phyloP scores from a whole-genome alignment of 306 rosid species.

The Lithocarpus polystachyus region DNA sequence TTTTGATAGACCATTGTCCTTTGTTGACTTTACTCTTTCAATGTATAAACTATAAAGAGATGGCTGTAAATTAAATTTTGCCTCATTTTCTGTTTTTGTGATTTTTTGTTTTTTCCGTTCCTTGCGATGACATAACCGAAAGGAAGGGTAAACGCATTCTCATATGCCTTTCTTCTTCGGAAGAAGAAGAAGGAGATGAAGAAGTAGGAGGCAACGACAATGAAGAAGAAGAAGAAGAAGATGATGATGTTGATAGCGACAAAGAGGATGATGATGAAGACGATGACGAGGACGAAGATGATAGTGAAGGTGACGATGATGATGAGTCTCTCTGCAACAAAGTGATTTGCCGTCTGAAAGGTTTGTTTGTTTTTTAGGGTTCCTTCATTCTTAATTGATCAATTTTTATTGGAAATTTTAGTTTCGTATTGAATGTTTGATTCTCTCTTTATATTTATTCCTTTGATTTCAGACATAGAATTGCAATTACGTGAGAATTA shows the following conservation, averaged over 20 bases:
- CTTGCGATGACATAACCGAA: conserved; percentile 25
- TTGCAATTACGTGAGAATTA: background rate
- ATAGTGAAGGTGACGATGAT: conserved; percentile 18
- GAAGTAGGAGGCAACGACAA: background rate
- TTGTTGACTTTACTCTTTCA: background rate
- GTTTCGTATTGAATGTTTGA: background rate
- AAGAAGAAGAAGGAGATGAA: conserved; percentile 11
- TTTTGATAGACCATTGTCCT: background rate
- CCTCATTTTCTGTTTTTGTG: background rate
- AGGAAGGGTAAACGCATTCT: conserved; percentile 25
- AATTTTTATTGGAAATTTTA: background rate
- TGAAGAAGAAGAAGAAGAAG: background rate
- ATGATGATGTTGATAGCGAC: background rate
- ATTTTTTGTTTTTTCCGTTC: too few relatives aligned
- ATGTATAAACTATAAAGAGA: background rate
- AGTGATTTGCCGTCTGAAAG: conserved; percentile 45
- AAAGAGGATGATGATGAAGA: background rate
- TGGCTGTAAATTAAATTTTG: background rate
- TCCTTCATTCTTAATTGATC: background rate
- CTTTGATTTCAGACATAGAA: background rate
- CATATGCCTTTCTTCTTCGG: conserved; percentile 40
- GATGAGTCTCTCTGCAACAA: conserved; percentile 44
- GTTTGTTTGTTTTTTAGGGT: conserved; percentile 26
- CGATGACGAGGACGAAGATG: conserved; percentile 1
- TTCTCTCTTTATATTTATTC: background rate